These are phyloP conservation scores for Lentinula edodes DNA, from an alignment of 768 basidiomycete species.

Conservation along the genomic window DNA sequence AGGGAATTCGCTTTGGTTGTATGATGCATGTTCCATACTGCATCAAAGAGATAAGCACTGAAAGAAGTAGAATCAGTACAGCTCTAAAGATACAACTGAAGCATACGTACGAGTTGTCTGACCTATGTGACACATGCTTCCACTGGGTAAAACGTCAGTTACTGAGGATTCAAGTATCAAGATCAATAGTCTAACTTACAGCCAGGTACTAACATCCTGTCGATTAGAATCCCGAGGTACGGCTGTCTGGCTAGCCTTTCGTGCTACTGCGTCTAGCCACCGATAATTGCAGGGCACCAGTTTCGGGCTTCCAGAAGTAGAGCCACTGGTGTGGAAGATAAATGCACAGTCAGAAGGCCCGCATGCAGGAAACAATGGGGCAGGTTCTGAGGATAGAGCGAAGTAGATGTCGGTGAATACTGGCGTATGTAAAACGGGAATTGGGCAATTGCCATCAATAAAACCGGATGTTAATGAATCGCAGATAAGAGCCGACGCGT, in stretches of 20 bases:
- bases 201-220: constrained; percentile 68
- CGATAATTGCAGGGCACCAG: constrained; percentile 65
- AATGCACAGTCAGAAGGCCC: constrained; percentile 30
- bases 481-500: constrained; percentile 59
- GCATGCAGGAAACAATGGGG: constrained; percentile 33
- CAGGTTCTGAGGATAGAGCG: constrained; percentile 17
- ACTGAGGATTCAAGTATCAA: constrained; percentile 18
- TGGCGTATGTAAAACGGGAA: constrained; percentile 44
- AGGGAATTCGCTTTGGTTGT: constrained; percentile 61
- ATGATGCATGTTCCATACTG: constrained; percentile 71
- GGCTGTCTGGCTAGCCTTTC: constrained; percentile 52
- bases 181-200: constrained; percentile 40
- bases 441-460: constrained; percentile 37
- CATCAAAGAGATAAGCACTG: constrained; percentile 67
- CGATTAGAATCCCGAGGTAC: constrained; percentile 39
- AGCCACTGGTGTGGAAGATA: constrained; percentile 79
- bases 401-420: constrained; percentile 30
- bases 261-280: constrained; percentile 55
- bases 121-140: constrained; percentile 80
- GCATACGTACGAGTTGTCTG: constrained; percentile 64
- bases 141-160: constrained; percentile 42
- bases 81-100: constrained; percentile 17
- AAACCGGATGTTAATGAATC: constrained; percentile 47
- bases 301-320: constrained; percentile 77
- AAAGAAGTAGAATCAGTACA: constrained; percentile 11